A percentile compares a stretch with the other conserved stretches of the same genome.
These are phyloP conservation scores for Blastocystis sp. DNA, from an alignment of 352 stramenopile species.

Conservation along the genomic window DNA sequence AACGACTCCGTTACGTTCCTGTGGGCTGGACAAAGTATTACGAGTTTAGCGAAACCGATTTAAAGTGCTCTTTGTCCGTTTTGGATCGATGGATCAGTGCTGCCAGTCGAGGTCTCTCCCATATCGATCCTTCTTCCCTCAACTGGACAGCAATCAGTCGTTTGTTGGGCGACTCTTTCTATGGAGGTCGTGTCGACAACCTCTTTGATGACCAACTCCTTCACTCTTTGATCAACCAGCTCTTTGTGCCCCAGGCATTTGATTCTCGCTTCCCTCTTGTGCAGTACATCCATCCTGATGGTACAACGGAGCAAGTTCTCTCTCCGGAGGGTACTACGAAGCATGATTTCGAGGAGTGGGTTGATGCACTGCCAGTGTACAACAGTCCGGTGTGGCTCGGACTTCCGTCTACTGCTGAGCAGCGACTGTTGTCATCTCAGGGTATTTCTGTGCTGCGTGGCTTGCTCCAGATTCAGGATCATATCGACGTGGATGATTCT, in stretches of 20 bases:
- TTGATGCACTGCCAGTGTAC: conserved; percentile 74
- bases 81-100: conserved; percentile 92
- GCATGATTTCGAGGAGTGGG: conserved; percentile 81
- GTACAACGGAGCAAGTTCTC: conserved; percentile 68
- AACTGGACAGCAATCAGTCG: conserved; percentile 93
- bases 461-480: conserved; percentile 62
- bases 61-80: conserved; percentile 87
- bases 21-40: conserved; percentile 95
- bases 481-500: neutral
- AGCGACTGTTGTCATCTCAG: conserved; percentile 76
- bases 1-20: conserved; percentile 91
- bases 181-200: conserved; percentile 92
- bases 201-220: conserved; percentile 89
- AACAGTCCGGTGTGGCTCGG: conserved; percentile 86
- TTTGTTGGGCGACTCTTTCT: conserved; percentile 90
- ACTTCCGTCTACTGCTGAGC: conserved; percentile 81
- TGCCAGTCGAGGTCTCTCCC: conserved; percentile 71
- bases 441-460: conserved; percentile 67
- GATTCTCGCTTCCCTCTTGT: conserved; percentile 78
- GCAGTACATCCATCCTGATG: conserved; percentile 68
- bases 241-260: conserved; percentile 89
- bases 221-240: conserved; percentile 80
- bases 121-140: conserved; percentile 88
- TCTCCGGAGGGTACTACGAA: conserved; percentile 80
- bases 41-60: conserved; percentile 97